Base-by-base conservation (phyloP, 2,329 filamentous ascomycete species). In the Alternaria sp. region DNA sequence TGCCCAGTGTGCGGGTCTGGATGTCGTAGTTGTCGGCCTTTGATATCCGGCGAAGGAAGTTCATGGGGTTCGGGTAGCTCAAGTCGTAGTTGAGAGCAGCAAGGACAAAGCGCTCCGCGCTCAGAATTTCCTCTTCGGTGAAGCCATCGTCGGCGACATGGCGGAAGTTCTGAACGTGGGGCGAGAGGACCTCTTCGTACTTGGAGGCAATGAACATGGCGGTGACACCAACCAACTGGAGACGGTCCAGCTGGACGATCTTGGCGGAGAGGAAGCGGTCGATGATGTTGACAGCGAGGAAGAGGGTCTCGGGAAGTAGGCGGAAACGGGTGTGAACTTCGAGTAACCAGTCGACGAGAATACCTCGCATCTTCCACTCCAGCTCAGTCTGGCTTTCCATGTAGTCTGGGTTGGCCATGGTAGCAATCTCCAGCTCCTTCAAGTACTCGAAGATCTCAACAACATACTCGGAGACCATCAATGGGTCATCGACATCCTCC, bases 11-110 rank as follows among this genome's bases (percentile, higher is more conserved):
- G 73, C 95, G 92, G 62, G 94, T 97, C 80, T 97, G 93, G 74
- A 98, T 97, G 80, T 99, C 94, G 82, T 99, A 99, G 84, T 96
- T 95, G 83, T 99, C 96, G 75, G 95, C 96, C 85, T 99, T 99
- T 63, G 94, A 98, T 80, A 99, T 97, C 69, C 96, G 92, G 67
- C 95, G 92, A 62, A 99, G 88, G 84, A 99, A 99, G 86, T 99
- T 99, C 95, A 99, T 99, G 22, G 95, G 95, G 81, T 99, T 99
- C 57, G 95, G 95, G 77, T 97, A 99, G 84, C 94, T 97, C 66
- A 99, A 88, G 78, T 99, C 94, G 79, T 97, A 99, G 82, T 97
- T 91, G 63, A 99, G 87, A 6, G 93, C 93, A 67, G 88, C 88
- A 53, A 99, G 89, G 67, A 99, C 90, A 78, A 96, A 97, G 68